Evolutionary conservation across 2,329 filamentous ascomycete species (phyloP), one percentile per base, ranked within the genome.

Genomic region (Penicillium italicum): DNA sequence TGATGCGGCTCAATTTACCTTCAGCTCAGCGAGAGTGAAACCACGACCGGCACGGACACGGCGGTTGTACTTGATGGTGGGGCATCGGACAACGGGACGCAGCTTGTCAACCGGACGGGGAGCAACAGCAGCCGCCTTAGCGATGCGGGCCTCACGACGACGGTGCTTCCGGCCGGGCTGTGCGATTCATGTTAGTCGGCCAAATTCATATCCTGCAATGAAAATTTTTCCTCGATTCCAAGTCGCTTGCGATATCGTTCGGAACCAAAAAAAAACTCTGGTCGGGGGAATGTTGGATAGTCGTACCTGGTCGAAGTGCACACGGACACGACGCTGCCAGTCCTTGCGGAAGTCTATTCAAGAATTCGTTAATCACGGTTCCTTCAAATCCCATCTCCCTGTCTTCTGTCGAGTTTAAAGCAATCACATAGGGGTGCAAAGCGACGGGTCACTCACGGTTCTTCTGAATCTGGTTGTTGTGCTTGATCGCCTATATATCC

Each of bases 271-370:
- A 42, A 42, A 36, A 33, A 50, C 51, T 48, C 48, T 48, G 38
- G 20, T 45, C 49, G 36, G 49, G 48, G 33, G 34, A 28, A 48
- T 43, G 37, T 53, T 55, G 59, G 59, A 75, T 79, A 73, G 77
- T 77, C 80, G 80, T 93, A 96, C 93, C 91, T 97, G 94, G 85
- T 99, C 91, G 84, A 99, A 99, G 86, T 99, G 94, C 81, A 90
- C 90, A 82, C 91, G 90, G 77, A 99, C 94, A 83, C 92, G 90
- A 83, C 91, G 90, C 82, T 97, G 92, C 94, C 94, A 99, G 86
- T 99, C 92, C 91, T 96, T 97, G 83, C 91, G 92, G 90, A 96
- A 96, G 79, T 97, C 90, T 94, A 75, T 63, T 66, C 56, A 61
- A 59, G 24, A 51, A 69, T 64, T 12, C 43, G 42, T 62, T 73